Percentiles rank a stretch among this genome's conserved stretches.
Evolutionary conservation across 345 rosid genomes (phyloP).

Genomic region (Linum trigynum): DNA sequence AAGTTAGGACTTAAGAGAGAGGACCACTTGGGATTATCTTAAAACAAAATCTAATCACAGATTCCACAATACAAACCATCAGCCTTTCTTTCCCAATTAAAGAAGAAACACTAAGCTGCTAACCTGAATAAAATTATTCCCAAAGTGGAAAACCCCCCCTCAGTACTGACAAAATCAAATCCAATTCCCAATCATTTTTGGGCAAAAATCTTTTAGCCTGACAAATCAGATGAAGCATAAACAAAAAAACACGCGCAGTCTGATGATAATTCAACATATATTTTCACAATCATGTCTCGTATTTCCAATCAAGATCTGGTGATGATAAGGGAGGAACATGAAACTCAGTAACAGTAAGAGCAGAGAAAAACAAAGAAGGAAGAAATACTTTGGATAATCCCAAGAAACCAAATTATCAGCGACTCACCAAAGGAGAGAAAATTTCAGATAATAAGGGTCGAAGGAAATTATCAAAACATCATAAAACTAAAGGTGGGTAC

Average conservation of each 20-base stretch:
- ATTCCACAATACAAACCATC: background rate
- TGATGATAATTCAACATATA: slow-evolving; percentile 13
- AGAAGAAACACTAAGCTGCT: background rate
- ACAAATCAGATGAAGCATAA: slow-evolving; percentile 7
- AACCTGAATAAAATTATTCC: background rate
- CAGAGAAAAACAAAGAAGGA: background rate
- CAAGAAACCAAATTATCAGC: no score
- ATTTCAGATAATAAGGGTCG: no score
- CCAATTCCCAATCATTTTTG: background rate
- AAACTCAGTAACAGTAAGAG: background rate
- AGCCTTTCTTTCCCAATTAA: background rate
- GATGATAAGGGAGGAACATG: background rate
- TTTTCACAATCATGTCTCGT: slow-evolving; percentile 1
- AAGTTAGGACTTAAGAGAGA: no score
- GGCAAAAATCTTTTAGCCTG: background rate
- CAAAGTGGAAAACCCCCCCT: background rate
- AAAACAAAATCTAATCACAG: no score
- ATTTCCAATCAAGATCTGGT: slow-evolving; percentile 24
- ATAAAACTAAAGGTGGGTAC: slow-evolving; percentile 3
- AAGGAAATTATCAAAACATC: background rate
- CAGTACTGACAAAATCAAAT: background rate
- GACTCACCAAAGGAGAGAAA: no score
- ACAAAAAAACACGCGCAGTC: slow-evolving; percentile 15
- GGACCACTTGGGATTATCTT: background rate
- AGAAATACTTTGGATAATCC: no score